These are phyloP conservation scores for Candida sphagnicola DNA, from an alignment of 805 yeast genomes.

Conservation along the genomic window DNA sequence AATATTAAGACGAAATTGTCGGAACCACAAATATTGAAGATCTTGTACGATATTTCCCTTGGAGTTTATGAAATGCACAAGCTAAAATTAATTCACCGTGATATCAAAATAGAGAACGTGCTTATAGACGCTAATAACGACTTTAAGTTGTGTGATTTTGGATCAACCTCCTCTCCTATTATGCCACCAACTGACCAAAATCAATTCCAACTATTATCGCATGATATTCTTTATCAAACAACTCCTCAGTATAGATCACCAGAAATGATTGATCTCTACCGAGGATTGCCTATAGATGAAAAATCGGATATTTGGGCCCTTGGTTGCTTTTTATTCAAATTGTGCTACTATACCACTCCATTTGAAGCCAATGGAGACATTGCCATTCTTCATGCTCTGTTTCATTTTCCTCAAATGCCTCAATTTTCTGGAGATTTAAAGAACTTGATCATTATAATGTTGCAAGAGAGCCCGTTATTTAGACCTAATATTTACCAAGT, in stretches of 20 bases:
- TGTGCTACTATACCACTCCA: constrained; percentile 92
- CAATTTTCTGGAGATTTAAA: constrained; percentile 66
- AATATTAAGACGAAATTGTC: constrained; percentile 73
- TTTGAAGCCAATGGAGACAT: constrained; percentile 86
- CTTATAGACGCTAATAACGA: constrained; percentile 64
- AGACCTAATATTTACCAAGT: constrained; percentile 90
- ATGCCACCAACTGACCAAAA: constrained; percentile 72
- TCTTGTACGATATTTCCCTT: constrained; percentile 74
- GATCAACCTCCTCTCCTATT: constrained; percentile 69
- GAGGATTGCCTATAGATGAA: constrained; percentile 83
- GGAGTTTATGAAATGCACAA: constrained; percentile 87
- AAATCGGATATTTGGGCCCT: constrained; percentile 96
- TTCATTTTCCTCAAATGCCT: constrained; percentile 70
- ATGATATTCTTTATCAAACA: constrained; percentile 84
- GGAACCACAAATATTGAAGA: constrained; percentile 73
- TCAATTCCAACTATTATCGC: constrained; percentile 72
- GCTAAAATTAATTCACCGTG: constrained; percentile 78
- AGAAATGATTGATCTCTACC: constrained; percentile 88
- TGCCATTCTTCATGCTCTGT: constrained; percentile 82
- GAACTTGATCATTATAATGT: constrained; percentile 70
- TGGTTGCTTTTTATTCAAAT: constrained; percentile 85
- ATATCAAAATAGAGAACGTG: constrained; percentile 92
- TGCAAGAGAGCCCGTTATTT: constrained; percentile 75
- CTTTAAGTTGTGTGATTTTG: constrained; percentile 91
- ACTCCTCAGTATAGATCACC: constrained; percentile 96